Percentiles rank a stretch among this genome's conserved stretches.
Conservation (phyloP, 2,329 filamentous ascomycete species). For the Aspergillus fischeri region DNA sequence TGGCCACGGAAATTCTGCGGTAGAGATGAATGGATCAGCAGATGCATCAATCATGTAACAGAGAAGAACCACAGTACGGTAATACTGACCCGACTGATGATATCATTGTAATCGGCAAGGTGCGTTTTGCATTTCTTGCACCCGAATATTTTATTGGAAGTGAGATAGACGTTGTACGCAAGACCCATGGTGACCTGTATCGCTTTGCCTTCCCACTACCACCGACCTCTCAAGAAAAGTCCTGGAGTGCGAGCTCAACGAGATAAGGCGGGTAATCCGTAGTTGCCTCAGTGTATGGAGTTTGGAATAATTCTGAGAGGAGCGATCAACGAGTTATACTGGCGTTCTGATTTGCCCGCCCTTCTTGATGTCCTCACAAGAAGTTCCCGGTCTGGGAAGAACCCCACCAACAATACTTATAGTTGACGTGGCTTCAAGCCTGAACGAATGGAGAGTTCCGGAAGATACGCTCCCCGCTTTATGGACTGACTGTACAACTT, state of each 20-base stretch:
- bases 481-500: not conserved
- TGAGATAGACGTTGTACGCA: constrained; percentile 86
- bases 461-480: not conserved
- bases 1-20: constrained; percentile 92
- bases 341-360: not conserved
- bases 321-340: constrained; percentile 1
- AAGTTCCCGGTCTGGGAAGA: not conserved
- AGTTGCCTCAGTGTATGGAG: not conserved
- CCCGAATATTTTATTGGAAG: constrained; percentile 80
- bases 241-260: constrained; percentile 21
- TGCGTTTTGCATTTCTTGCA: constrained; percentile 96
- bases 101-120: constrained; percentile 90
- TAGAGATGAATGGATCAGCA: constrained; percentile 8
- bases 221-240: constrained; percentile 7
- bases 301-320: not conserved
- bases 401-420: not conserved
- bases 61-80: constrained; percentile 1
- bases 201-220: constrained; percentile 13
- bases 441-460: not conserved
- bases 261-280: constrained; percentile 3
- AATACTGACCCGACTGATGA: constrained; percentile 76
- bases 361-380: not conserved
- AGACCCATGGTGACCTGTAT: constrained; percentile 65
- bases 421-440: not conserved
- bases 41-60: not conserved